phyloP scores from a whole-genome alignment of 495 filamentous ascomycete species.

The Tuber borchii region DNA sequence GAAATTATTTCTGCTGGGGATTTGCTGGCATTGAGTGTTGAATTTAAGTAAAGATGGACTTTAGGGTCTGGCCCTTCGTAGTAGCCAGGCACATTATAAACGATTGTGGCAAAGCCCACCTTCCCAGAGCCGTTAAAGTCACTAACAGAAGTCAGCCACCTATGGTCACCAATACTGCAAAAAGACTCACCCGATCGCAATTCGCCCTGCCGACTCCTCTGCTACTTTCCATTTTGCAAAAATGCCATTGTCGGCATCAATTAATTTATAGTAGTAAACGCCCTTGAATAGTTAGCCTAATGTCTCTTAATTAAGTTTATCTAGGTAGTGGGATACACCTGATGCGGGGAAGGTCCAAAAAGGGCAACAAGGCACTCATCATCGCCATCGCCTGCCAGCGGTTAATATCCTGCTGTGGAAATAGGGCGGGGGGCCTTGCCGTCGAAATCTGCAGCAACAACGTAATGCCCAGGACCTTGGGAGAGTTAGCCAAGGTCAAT shows the following conservation, averaged over 20 bases:
- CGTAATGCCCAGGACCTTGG: slow-evolving; percentile 29
- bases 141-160: slow-evolving; percentile 7
- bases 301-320: not conserved
- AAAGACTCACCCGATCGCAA: slow-evolving; percentile 29
- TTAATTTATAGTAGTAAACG: slow-evolving; percentile 36
- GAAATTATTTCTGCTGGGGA: slow-evolving; percentile 5
- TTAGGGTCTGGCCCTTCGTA: slow-evolving; percentile 14
- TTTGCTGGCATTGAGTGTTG: not conserved
- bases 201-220: slow-evolving; percentile 31
- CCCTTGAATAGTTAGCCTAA: slow-evolving; percentile 15
- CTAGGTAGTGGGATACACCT: not conserved
- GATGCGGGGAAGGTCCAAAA: slow-evolving; percentile 23
- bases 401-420: not conserved
- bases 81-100: slow-evolving; percentile 26
- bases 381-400: slow-evolving; percentile 26
- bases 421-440: not conserved
- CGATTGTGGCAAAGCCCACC: slow-evolving; percentile 30
- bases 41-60: slow-evolving; percentile 19
- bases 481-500: not conserved
- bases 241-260: slow-evolving; percentile 35
- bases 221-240: slow-evolving; percentile 40
- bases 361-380: slow-evolving; percentile 36
- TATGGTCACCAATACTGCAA: too few relatives aligned
- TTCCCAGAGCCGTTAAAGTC: slow-evolving; percentile 23
- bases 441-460: slow-evolving; percentile 31